A percentile compares a stretch with the other conserved stretches of the same genome.
Conservation (phyloP, 2,329 filamentous ascomycete genomes). For the Aspergillus phoenicis region DNA sequence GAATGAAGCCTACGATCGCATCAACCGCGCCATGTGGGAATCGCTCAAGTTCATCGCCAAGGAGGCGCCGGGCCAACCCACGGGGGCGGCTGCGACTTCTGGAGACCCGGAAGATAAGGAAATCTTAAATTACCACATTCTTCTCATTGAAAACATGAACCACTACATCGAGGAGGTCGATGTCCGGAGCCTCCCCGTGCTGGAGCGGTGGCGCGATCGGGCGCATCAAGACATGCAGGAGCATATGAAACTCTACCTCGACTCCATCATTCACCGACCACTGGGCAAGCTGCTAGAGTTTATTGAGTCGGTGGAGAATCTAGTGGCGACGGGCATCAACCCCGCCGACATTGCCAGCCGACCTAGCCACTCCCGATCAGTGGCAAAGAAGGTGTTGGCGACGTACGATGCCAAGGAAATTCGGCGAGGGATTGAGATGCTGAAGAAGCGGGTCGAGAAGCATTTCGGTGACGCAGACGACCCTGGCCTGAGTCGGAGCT, state of each 20-base stretch:
- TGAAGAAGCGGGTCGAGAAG: slow-evolving; percentile 92
- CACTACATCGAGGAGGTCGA: slow-evolving; percentile 94
- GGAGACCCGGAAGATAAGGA: slow-evolving; percentile 89
- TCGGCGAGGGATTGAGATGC: slow-evolving; percentile 82
- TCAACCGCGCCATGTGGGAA: slow-evolving; percentile 96
- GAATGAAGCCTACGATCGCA: slow-evolving; percentile 82
- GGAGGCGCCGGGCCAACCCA: slow-evolving; percentile 62
- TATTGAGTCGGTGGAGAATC: slow-evolving; percentile 80
- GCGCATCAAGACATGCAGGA: slow-evolving; percentile 78
- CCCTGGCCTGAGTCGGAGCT: slow-evolving; percentile 61
- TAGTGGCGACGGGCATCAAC: slow-evolving; percentile 61
- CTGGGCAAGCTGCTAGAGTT: slow-evolving; percentile 90
- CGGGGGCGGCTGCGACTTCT: slow-evolving; percentile 49
- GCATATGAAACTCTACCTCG: slow-evolving; percentile 84
- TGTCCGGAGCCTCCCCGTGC: slow-evolving; percentile 68
- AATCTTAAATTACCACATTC: slow-evolving; percentile 93
- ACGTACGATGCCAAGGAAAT: slow-evolving; percentile 83
- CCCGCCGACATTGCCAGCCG: slow-evolving; percentile 70
- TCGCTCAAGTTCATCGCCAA: slow-evolving; percentile 92
- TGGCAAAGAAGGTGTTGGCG: slow-evolving; percentile 83
- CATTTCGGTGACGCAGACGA: slow-evolving; percentile 92
- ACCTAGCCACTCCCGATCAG: slow-evolving; percentile 77
- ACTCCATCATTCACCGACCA: slow-evolving; percentile 83
- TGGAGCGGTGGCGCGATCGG: slow-evolving; percentile 79
- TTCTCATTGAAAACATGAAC: slow-evolving; percentile 98